A percentile compares a stretch with the other conserved stretches of the same genome.
phyloP scores from a whole-genome alignment of 2,329 filamentous ascomycete genomes.

The Penicillium corylophilum region DNA sequence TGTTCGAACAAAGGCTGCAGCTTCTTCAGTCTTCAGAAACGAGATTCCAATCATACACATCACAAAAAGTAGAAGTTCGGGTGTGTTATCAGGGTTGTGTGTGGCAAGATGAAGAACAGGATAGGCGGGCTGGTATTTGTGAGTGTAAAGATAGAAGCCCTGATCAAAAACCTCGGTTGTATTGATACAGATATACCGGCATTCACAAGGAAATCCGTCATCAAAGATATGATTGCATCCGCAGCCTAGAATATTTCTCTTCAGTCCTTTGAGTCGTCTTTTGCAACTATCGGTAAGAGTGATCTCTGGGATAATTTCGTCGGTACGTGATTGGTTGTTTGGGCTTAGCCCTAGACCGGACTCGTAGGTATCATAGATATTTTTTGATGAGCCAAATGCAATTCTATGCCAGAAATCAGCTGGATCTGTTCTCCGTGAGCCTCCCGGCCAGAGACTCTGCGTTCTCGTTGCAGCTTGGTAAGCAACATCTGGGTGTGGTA shows the following conservation, averaged over 20 bases:
- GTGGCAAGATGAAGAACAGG: constrained; percentile 4
- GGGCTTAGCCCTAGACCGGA: background rate
- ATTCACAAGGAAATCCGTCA: background rate
- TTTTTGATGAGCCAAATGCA: background rate
- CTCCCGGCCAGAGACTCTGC: constrained; percentile 2
- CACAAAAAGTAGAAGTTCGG: constrained; percentile 2
- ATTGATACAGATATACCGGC: constrained; percentile 5
- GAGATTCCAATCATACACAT: constrained; percentile 11
- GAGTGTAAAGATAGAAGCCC: constrained; percentile 9
- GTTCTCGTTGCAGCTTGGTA: background rate
- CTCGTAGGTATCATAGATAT: constrained; percentile 1
- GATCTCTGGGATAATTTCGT: background rate
- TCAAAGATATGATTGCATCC: constrained; percentile 3
- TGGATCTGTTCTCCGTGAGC: background rate
- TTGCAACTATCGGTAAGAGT: constrained; percentile 1
- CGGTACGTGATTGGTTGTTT: background rate
- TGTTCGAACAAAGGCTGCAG: constrained; percentile 1
- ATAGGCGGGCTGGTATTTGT: constrained; percentile 7
- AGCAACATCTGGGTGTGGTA: background rate
- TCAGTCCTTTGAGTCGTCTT: background rate
- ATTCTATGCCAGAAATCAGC: constrained; percentile 4
- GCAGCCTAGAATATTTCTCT: constrained; percentile 1
- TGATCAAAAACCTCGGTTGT: constrained; percentile 6
- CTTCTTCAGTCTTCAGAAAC: constrained; percentile 8
- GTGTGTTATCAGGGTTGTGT: constrained; percentile 1